phyloP scores from a whole-genome alignment of 139 green algal genomes.

The Gonium pectorale region DNA sequence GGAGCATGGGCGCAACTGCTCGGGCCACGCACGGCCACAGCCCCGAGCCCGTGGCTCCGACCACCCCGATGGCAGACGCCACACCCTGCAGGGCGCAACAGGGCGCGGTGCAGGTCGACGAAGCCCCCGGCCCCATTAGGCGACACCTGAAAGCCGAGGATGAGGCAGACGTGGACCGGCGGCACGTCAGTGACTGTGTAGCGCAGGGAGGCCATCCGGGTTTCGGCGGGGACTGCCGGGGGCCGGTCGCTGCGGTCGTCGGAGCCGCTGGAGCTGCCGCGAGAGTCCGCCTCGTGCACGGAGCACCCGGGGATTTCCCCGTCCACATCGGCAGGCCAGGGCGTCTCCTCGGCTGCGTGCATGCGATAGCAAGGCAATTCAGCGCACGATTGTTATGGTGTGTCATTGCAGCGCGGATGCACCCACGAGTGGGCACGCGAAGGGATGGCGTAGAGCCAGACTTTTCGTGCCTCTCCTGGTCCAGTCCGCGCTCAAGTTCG shows the following conservation, averaged over 20 bases:
- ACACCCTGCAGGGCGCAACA: background rate
- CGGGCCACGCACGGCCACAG: background rate
- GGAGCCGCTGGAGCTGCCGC: background rate
- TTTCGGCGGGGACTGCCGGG: too few relatives aligned
- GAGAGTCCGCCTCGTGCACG: too few relatives aligned
- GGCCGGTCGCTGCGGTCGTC: background rate
- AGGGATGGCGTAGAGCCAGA: background rate
- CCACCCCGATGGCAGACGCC: too few relatives aligned
- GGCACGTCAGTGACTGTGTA: conserved; percentile 65
- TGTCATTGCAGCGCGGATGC: too few relatives aligned
- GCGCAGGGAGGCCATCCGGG: conserved; percentile 37
- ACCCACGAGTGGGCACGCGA: background rate
- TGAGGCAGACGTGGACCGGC: conserved; percentile 51
- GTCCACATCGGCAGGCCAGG: too few relatives aligned
- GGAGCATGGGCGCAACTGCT: background rate
- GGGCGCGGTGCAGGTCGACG: background rate
- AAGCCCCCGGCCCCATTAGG: background rate
- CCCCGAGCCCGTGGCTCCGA: too few relatives aligned
- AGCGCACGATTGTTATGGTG: too few relatives aligned
- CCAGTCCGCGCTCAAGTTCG: background rate
- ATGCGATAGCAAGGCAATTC: background rate
- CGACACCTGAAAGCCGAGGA: conserved; percentile 63
- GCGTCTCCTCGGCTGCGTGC: too few relatives aligned
- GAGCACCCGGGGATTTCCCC: too few relatives aligned
- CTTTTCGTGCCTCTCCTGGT: background rate